phyloP scores from a whole-genome alignment of 140 eudicot genomes.

The Erigeron philadelphicus region DNA sequence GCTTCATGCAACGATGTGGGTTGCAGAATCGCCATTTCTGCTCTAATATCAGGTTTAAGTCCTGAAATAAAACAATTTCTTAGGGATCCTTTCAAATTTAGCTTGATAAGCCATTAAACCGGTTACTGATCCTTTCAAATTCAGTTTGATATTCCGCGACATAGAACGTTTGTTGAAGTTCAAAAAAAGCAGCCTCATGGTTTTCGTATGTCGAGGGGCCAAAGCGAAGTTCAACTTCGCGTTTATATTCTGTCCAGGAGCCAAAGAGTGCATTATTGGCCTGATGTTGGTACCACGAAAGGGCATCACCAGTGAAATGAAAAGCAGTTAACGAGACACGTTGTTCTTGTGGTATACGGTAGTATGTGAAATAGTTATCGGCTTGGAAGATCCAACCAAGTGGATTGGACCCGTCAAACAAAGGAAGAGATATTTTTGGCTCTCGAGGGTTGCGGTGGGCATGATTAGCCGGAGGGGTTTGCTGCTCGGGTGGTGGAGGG shows the following conservation, averaged over 20 bases:
- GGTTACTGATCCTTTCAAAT: not conserved
- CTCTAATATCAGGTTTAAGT: too few species aligned
- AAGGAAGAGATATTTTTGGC: not conserved
- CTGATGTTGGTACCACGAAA: not conserved
- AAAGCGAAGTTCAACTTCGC: not conserved
- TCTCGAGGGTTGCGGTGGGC: too few species aligned
- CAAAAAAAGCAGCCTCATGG: not conserved
- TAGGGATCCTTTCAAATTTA: too few species aligned
- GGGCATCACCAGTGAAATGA: too few species aligned
- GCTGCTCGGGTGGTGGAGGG: too few species aligned
- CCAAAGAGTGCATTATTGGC: not conserved
- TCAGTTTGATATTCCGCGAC: not conserved
- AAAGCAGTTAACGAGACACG: not conserved
- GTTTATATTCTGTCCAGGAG: not conserved
- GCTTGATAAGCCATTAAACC: not conserved
- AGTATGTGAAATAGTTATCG: not conserved
- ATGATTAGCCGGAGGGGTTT: too few species aligned
- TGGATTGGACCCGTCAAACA: constrained; percentile 5
- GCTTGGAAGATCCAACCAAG: constrained; percentile 9
- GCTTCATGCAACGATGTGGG: too few species aligned
- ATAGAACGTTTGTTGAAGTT: not conserved
- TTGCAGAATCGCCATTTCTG: too few species aligned
- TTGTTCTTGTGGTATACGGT: not conserved
- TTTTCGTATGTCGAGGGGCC: not conserved
- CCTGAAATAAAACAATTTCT: not conserved